Base-by-base conservation (phyloP, 2,329 filamentous ascomycete genomes). In the Thermochaetoides dissita region DNA sequence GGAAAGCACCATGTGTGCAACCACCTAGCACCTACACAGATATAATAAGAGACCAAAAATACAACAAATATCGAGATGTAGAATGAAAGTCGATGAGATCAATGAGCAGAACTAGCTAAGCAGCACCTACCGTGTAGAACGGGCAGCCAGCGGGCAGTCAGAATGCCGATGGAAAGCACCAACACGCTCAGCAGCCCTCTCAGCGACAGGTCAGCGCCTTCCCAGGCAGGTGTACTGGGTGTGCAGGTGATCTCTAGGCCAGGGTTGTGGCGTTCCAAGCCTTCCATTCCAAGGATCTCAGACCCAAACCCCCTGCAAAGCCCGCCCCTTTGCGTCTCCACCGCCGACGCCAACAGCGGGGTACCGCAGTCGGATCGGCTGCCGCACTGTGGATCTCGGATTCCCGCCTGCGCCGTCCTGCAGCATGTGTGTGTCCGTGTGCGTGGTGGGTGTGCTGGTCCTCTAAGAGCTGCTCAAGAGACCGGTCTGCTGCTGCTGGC, bases 161-260 rank as follows among this genome's bases (percentile, higher is more conserved):
- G 17, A 24, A 24, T 3, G 3, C 17, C 5, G 17, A 24, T 24
- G 44, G 48, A 46, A 45, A 37, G 35, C 30, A 37, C 34, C 38
- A 41, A 35, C 39, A 42, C 36, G 39, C 41, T 39, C 42, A 46
- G 41, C 17, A 24, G 17, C 17, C 17, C 17, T 24, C 17, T 24
- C 17, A 24, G 17, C 17, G 17, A 24, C 17, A 24, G 17, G 17
- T 24, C 17, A 24, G 5, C 17, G 17, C 17, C 17, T 24, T 24
- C 17, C 17, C 17, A 24, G 17, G 17, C 17, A 24, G 17, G 17
- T 24, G 17, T 24, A 5, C 17, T 24, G 17, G 17, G 30, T 42
- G 46, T 37, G 35, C 51, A 54, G 52, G 44, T 54, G 52, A 54
- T 46, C 51, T 49, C 51, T 45, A 42, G 38, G 39, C 46, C 45